These are phyloP conservation scores for Orbilia blumenaviensis DNA, from an alignment of 2,329 filamentous ascomycete genomes.

Conservation along the genomic window DNA sequence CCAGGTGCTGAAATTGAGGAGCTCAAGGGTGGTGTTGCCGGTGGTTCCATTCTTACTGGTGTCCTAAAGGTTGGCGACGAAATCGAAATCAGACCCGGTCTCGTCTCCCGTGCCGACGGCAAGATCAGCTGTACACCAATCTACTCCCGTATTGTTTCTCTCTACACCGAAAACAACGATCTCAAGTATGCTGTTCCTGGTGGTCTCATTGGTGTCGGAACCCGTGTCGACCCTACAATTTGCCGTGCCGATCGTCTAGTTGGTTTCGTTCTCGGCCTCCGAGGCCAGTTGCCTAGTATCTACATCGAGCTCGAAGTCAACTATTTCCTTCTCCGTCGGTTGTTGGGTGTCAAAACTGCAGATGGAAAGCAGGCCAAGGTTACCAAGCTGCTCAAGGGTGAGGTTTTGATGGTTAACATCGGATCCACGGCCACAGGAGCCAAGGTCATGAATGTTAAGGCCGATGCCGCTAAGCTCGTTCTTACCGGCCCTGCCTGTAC, in stretches of 20 bases:
- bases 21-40: slow-evolving; percentile 96
- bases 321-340: slow-evolving; percentile 94
- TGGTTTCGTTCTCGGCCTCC: slow-evolving; percentile 94
- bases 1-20: slow-evolving; percentile 98
- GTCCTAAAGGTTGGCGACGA: slow-evolving; percentile 97
- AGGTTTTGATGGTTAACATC: slow-evolving; percentile 99
- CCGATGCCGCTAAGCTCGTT: slow-evolving; percentile 93
- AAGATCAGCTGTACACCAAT: slow-evolving; percentile 97
- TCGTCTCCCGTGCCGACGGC: slow-evolving; percentile 92
- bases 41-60: slow-evolving; percentile 95
- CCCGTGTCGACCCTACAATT: slow-evolving; percentile 93
- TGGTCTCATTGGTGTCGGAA: slow-evolving; percentile 97
- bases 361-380: slow-evolving; percentile 99
- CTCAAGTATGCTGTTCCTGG: slow-evolving; percentile 98
- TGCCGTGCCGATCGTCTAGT: slow-evolving; percentile 99
- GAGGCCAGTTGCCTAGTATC: slow-evolving; percentile 91
- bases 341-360: slow-evolving; percentile 95
- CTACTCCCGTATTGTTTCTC: slow-evolving; percentile 90
- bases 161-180: slow-evolving; percentile 98
- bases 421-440: slow-evolving; percentile 96
- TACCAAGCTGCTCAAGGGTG: slow-evolving; percentile 96
- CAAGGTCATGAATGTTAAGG: slow-evolving; percentile 96
- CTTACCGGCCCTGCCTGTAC: slow-evolving; percentile 95
- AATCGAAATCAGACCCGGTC: slow-evolving; percentile 98
- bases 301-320: slow-evolving; percentile 99